Evolutionary conservation across 805 yeast species (phyloP), one percentile per base, ranked within the genome.

Genomic region (Cyberlindnera subsufficiens): DNA sequence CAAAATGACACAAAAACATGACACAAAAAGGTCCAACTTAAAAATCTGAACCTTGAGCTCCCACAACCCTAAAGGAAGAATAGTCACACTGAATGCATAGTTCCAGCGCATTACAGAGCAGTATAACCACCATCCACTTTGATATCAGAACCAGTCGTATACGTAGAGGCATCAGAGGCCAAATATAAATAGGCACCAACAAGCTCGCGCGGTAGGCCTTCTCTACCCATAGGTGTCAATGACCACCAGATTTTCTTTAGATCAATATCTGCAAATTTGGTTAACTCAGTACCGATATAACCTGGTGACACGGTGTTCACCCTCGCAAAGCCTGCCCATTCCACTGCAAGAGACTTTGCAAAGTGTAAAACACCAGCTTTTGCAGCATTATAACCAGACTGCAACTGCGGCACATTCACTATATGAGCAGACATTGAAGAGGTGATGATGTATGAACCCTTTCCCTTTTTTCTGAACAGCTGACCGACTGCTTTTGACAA

Each of bases 391-490:
- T 87, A 87, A 25, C 86, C 81, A 19, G 95, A 84, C 66, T 89
- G 96, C 56, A 75, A 68, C 63, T 89, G 95, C 15, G 97, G 97
- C 44, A 80, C 75, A 63, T 89, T 89, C 53, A 84, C 95, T 53
- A 89, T 80, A 66, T 80, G 87, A 7, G 85, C 96, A 17, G 95
- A 84, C 82, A 89, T 89, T 27, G 96, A 86, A 5, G 93, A 89
- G 8, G 97, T 89, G 63, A 86, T 73, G 53, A 89, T 78, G 52
- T 87, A 71, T 1, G 93, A 80, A 29, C 96, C 96, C 48, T 63
- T 66, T 15, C 89, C 87, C 57, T 86, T 88, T 55, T 74, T 67
- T 61, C 77, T 77, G 72, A 90, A 89, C 39, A 82, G 67, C 48
- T 69, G 68, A 37, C 96, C 97, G 38, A 83, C 74, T 37, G 74